A percentile compares a stretch with the other conserved stretches of the same genome.
Evolutionary conservation across 23 red algal genomes (phyloP).

Genomic region (Gracilaria gracilis): DNA sequence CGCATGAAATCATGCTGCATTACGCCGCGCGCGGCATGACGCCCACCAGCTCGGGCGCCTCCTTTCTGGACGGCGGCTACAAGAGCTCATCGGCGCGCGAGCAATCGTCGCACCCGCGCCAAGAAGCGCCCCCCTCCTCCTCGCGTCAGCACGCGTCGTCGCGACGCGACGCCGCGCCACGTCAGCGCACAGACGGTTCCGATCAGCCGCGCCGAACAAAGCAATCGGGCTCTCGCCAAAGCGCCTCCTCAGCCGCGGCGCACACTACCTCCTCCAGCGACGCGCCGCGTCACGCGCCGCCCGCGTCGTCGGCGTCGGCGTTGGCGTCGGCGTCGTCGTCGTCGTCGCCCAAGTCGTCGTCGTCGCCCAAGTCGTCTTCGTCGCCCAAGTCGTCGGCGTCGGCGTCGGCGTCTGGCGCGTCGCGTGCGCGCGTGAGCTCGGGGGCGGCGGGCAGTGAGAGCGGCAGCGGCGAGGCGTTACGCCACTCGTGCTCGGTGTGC

Average conservation of each 20-base stretch:
- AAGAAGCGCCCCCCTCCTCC: background rate
- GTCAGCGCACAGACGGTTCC: background rate
- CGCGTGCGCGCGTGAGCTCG: background rate
- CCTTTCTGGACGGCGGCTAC: background rate
- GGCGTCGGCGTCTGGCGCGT: too few species aligned
- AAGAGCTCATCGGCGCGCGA: background rate
- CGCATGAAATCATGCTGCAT: background rate
- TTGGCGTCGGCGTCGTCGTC: too few species aligned
- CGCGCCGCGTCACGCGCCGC: background rate
- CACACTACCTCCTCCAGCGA: background rate
- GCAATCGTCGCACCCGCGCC: slow-evolving; percentile 1
- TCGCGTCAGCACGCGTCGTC: background rate
- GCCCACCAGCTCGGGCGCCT: slow-evolving; percentile 5
- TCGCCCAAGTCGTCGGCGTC: background rate
- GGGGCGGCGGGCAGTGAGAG: background rate
- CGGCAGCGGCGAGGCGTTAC: background rate
- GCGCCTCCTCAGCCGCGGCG: too few species aligned
- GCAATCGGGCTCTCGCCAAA: background rate
- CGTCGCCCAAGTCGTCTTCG: background rate
- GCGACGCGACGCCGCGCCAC: background rate
- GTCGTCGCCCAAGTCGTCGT: too few species aligned
- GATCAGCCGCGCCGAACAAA: background rate
- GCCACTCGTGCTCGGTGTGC: slow-evolving; percentile 5
- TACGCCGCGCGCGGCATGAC: slow-evolving; percentile 15
- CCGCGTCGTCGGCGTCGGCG: background rate